These are phyloP conservation scores for Alloteropsis semialata DNA, from an alignment of 176 grass and related monocot species.

Conservation along the genomic window DNA sequence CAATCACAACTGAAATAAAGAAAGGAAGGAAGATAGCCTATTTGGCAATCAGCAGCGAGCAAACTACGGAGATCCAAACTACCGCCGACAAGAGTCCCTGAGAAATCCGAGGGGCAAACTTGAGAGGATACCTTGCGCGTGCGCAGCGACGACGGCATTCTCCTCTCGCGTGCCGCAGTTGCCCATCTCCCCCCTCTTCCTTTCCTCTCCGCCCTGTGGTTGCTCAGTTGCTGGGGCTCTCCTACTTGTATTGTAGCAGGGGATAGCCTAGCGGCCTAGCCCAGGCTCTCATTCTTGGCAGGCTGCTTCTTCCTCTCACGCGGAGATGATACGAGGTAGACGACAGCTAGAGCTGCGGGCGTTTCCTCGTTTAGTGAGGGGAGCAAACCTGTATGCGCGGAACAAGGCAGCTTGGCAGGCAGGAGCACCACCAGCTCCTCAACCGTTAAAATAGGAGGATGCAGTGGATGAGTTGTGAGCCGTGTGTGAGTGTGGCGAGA, in stretches of 20 bases:
- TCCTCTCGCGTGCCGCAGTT: slow-evolving; percentile 97
- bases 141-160: slow-evolving; percentile 97
- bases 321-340: not conserved
- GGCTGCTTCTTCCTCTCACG: not conserved
- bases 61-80: slow-evolving; percentile 32
- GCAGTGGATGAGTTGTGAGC: not conserved
- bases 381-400: not conserved
- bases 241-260: not conserved
- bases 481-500: not conserved
- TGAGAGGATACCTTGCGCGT: slow-evolving; percentile 66
- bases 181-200: slow-evolving; percentile 53
- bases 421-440: not conserved
- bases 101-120: not conserved
- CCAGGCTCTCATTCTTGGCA: slow-evolving; percentile 63
- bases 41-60: not conserved
- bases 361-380: not conserved
- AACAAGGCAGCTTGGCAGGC: not conserved
- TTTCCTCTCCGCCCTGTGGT: not conserved
- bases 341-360: not conserved
- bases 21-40: not conserved
- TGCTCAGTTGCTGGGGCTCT: not conserved
- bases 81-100: not conserved
- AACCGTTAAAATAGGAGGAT: not conserved
- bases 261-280: too few relatives aligned
- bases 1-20: not conserved